Conservation (phyloP, 2,329 filamentous ascomycete species). For the Lithohypha guttulata region DNA sequence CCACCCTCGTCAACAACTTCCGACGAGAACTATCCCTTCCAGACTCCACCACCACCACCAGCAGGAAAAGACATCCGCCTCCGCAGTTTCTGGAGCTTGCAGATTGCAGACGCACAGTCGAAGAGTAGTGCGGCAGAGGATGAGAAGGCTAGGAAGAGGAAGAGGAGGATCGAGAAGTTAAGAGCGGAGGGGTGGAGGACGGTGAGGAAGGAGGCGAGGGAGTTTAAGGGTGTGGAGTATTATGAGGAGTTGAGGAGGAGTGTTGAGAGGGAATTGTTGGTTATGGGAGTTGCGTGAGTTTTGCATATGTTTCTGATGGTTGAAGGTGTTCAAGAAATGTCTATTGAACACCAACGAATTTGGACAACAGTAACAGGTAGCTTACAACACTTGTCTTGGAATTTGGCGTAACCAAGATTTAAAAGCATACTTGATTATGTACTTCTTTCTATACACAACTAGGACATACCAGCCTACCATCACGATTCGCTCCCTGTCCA, state of each 20-base stretch:
- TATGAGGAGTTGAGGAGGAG: constrained; percentile 15
- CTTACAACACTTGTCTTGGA: too few relatives aligned
- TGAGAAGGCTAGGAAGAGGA: constrained; percentile 5
- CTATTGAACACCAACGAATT: too few relatives aligned
- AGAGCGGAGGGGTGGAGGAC: constrained; percentile 12
- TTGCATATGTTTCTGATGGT: too few relatives aligned
- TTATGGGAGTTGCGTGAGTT: neutral
- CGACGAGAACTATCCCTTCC: neutral
- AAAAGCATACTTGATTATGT: too few relatives aligned
- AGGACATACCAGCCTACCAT: too few relatives aligned
- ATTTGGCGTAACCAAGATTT: too few relatives aligned
- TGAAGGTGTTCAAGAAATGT: too few relatives aligned
- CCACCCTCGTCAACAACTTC: too few relatives aligned
- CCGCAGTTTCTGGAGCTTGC: constrained; percentile 3
- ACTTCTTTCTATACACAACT: too few relatives aligned
- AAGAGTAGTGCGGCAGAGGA: neutral
- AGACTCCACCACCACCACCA: neutral
- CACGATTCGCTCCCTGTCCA: too few relatives aligned
- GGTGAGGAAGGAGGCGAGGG: constrained; percentile 19
- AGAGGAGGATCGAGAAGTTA: constrained; percentile 16
- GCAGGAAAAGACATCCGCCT: neutral
- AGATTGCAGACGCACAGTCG: neutral
- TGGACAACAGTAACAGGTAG: too few relatives aligned
- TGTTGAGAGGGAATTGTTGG: constrained; percentile 12
- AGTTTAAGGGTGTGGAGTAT: constrained; percentile 18